Base-by-base conservation (phyloP, 2,329 filamentous ascomycete species). In the Microcyclospora tardicrescens region DNA sequence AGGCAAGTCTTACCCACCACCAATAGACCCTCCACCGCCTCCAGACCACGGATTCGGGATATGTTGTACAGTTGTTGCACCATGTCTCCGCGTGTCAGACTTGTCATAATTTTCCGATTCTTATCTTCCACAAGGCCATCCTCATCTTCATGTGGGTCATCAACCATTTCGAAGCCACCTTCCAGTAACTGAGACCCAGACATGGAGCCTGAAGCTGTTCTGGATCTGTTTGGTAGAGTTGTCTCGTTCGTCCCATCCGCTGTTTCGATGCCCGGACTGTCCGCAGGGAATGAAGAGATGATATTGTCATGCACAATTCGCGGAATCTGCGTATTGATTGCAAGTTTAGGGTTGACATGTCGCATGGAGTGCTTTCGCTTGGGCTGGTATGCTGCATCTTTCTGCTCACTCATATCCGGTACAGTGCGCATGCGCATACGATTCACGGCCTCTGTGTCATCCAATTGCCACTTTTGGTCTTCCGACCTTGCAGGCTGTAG, bases 51-150 rank as follows among this genome's bases (percentile, higher is more conserved):
- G 39, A 98, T 89, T 10, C 91, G 80, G 12, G 91, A 96, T 36
- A 96, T 80, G 51, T 98, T 98, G 68, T 85, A 93, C 1, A 95
- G 85, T 40, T 84, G 82, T 57, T 95, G 84, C 2, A 98, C 89
- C 40, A 87, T 76, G 53, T 98, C 91, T 5, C 87, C 86, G 10
- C 82, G 81, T 50, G 94, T 81, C 10, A 98, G 69, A 46, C 85
- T 89, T 37, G 91, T 76, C 85, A 96, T 93, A 33, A 98, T 89
- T 60, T 95, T 95, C 33, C 93, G 76, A 54, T 98, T 96, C 66
- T 95, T 96, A 60, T 98, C 93, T 61, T 98, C 93, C 10, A 55
- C 42, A 45, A 93, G 93, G 1, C 79, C 80, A 48, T 91, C 85
- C 16, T 84, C 75, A 31, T 81, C 77, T 40, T 89, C 82, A 52